Conservation (phyloP, 1,284 basidiomycete species). For the Erythrobasidium hasegawianum region DNA sequence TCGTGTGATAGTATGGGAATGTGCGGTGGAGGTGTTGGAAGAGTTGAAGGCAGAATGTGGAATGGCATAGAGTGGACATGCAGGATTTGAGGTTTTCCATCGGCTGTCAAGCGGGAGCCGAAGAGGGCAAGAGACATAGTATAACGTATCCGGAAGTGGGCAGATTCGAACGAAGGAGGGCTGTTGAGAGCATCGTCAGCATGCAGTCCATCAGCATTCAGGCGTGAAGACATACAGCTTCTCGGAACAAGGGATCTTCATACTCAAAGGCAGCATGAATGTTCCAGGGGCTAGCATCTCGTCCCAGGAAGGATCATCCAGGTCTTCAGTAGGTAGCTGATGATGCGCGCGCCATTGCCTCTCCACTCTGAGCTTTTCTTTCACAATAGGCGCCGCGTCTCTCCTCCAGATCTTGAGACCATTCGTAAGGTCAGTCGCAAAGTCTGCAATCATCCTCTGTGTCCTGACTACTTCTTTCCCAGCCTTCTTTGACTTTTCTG, state of each 20-base stretch:
- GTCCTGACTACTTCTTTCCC: constrained; percentile 36
- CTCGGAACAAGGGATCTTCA: constrained; percentile 47
- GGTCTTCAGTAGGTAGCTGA: constrained; percentile 31
- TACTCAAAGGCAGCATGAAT: constrained; percentile 46
- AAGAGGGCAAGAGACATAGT: constrained; percentile 47
- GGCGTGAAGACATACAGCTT: constrained; percentile 39
- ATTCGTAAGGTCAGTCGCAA: constrained; percentile 46
- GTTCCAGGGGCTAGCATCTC: constrained; percentile 45
- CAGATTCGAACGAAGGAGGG: constrained; percentile 46
- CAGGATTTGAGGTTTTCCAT: constrained; percentile 43
- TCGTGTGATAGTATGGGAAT: constrained; percentile 44
- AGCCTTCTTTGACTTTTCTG: constrained; percentile 39
- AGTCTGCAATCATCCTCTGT: constrained; percentile 47
- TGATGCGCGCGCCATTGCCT: constrained; percentile 21
- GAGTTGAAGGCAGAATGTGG: constrained; percentile 46
- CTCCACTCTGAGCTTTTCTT: constrained; percentile 28
- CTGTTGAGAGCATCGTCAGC: constrained; percentile 28
- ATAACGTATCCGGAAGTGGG: constrained; percentile 46
- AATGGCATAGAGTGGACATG: constrained; percentile 47
- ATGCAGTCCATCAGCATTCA: not conserved
- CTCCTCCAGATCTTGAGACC: constrained; percentile 46
- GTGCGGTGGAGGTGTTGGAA: constrained; percentile 42
- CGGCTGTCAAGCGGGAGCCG: constrained; percentile 36
- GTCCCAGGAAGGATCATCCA: constrained; percentile 31
- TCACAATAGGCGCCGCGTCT: constrained; percentile 41